Evolutionary conservation across 345 rosid species (phyloP).

Genomic region (Citrus reticulata): DNA sequence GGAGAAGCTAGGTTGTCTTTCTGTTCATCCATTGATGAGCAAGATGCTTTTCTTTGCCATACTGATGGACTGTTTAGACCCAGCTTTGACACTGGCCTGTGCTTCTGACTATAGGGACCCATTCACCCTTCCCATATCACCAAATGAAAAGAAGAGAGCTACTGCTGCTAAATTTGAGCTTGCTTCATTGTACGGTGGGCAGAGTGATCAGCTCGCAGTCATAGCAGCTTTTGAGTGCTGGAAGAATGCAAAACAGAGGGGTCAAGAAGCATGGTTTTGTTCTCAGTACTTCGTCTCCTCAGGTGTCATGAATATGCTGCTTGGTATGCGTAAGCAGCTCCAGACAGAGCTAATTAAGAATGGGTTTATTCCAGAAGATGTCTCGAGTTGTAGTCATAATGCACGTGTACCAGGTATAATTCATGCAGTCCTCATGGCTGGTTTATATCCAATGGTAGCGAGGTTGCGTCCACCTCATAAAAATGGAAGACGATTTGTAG

Average conservation of each 20-base stretch:
- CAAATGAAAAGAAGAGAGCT: conserved; percentile 70
- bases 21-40: conserved; percentile 90
- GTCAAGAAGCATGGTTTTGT: conserved; percentile 60
- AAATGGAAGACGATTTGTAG: conserved; percentile 52
- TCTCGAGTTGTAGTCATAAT: conserved; percentile 57
- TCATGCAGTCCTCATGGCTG: conserved; percentile 79
- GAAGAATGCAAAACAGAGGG: conserved; percentile 69
- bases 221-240: conserved; percentile 92
- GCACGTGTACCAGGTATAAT: conserved; percentile 72
- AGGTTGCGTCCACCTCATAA: conserved; percentile 46
- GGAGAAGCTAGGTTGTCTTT: conserved; percentile 76
- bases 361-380: conserved; percentile 60
- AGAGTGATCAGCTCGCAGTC: conserved; percentile 89
- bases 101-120: conserved; percentile 90
- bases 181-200: conserved; percentile 77
- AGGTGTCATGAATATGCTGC: conserved; percentile 70
- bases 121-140: conserved; percentile 74
- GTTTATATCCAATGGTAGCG: conserved; percentile 87
- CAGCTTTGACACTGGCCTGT: conserved; percentile 94
- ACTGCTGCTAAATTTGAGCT: conserved; percentile 70
- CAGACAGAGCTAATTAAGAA: conserved; percentile 57
- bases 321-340: conserved; percentile 84
- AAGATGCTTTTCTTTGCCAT: conserved; percentile 93
- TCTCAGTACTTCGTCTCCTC: conserved; percentile 72
- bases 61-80: conserved; percentile 89